Percentiles rank a stretch among this genome's conserved stretches.
phyloP scores from a whole-genome alignment of 805 yeast genomes.

The Tetrapisispora nanseiensis region DNA sequence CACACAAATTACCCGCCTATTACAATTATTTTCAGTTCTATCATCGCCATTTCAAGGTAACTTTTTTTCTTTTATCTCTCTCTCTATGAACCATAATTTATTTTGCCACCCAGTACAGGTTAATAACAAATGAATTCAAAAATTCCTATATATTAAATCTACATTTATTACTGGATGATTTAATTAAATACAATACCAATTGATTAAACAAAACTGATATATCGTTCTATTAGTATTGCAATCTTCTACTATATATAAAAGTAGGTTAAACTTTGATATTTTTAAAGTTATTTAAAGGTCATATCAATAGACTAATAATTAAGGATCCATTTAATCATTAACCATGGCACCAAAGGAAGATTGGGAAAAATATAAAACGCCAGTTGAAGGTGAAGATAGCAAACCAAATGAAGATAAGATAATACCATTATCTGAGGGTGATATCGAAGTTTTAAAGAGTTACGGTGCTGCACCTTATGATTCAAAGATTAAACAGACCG shows the following conservation, averaged over 20 bases:
- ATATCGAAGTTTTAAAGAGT: conserved; percentile 92
- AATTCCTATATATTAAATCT: no score
- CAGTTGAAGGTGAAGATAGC: conserved; percentile 58
- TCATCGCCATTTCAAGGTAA: no score
- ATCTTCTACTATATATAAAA: no score
- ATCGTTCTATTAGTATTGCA: neutral
- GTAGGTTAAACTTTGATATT: no score
- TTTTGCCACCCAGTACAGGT: neutral
- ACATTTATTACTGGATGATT: no score
- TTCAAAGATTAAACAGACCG: conserved; percentile 65
- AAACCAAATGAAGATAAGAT: conserved; percentile 58
- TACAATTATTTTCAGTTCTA: neutral
- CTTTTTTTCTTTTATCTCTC: no score
- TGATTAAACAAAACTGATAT: no score
- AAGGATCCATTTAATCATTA: neutral
- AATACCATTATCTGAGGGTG: conserved; percentile 87
- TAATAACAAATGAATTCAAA: no score
- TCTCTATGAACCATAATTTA: no score
- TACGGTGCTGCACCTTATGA: conserved; percentile 98
- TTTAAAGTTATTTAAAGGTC: no score
- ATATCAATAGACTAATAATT: neutral
- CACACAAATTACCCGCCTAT: neutral
- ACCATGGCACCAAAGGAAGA: conserved; percentile 93
- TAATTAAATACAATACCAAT: no score
- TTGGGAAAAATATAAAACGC: conserved; percentile 95